Evolutionary conservation across 148 eudicot species (phyloP).

Genomic region (Rhododendron henanense): DNA sequence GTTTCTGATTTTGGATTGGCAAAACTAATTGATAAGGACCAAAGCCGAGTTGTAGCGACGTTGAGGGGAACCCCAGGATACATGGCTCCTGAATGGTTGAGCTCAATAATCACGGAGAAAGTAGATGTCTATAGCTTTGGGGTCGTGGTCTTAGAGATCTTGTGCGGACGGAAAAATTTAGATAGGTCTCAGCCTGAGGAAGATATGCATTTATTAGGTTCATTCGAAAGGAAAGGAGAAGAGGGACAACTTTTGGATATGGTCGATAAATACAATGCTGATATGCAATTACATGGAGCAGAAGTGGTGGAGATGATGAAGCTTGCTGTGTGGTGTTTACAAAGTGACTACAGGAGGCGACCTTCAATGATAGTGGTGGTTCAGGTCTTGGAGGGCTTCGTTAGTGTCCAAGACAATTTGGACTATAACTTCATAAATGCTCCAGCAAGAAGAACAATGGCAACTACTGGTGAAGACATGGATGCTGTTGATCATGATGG

Average conservation of each 20-base stretch:
- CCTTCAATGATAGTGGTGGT: background rate
- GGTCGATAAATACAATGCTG: background rate
- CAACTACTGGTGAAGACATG: background rate
- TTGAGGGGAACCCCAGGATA: too few relatives aligned
- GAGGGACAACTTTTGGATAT: background rate
- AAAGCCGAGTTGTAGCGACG: slow-evolving; percentile 10
- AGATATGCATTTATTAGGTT: too few relatives aligned
- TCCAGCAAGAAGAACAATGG: too few relatives aligned
- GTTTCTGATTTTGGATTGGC: slow-evolving; percentile 8
- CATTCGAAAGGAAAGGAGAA: slow-evolving; percentile 5
- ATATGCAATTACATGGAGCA: background rate
- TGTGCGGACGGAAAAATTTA: too few relatives aligned
- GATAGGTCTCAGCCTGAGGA: too few relatives aligned
- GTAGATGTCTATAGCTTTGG: too few relatives aligned
- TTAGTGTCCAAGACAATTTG: background rate
- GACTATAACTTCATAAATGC: background rate
- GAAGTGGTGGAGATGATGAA: too few relatives aligned
- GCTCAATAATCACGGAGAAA: too few relatives aligned
- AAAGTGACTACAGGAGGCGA: background rate
- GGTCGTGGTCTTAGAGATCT: too few relatives aligned
- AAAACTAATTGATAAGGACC: slow-evolving; percentile 14
- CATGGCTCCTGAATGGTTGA: too few relatives aligned
- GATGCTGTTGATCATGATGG: background rate
- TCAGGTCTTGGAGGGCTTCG: background rate
- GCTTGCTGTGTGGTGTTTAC: too few relatives aligned